phyloP scores from a whole-genome alignment of 208 protist species.

The Trypanosoma cruzi region DNA sequence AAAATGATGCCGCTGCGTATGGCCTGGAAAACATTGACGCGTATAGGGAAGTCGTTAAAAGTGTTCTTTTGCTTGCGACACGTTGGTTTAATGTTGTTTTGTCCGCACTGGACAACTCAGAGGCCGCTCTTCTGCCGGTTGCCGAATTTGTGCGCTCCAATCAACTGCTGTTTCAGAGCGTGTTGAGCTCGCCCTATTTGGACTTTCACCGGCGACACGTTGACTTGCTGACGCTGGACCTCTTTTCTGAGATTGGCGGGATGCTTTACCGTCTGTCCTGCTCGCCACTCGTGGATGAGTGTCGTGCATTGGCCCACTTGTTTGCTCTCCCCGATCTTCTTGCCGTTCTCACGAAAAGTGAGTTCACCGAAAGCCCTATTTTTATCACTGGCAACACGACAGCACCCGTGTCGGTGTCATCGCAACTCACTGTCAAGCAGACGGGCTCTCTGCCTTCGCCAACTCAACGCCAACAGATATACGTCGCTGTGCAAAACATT shows the following conservation, averaged over 20 bases:
- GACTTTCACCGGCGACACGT: conserved; percentile 21
- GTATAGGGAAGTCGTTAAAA: conserved; percentile 67
- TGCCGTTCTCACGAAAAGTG: conserved; percentile 32
- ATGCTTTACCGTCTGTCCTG: conserved; percentile 55
- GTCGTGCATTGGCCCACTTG: conserved; percentile 46
- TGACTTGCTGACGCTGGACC: conserved; percentile 43
- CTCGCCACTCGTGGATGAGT: conserved; percentile 60
- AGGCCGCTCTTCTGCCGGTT: conserved; percentile 44
- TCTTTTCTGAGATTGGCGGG: conserved; percentile 60
- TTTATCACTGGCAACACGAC: conserved; percentile 4
- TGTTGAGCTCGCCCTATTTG: conserved; percentile 38
- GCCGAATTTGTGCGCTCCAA: conserved; percentile 62
- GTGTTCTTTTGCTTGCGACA: conserved; percentile 48
- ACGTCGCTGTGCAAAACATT: conserved; percentile 60
- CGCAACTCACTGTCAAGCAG: neutral
- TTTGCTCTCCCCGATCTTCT: conserved; percentile 70
- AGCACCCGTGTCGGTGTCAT: neutral
- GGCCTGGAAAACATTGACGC: conserved; percentile 41
- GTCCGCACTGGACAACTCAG: conserved; percentile 49
- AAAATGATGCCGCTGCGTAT: conserved; percentile 14
- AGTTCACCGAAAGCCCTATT: conserved; percentile 35
- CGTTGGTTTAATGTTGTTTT: conserved; percentile 75
- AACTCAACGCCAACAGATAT: conserved; percentile 43
- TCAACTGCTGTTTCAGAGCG: conserved; percentile 63
- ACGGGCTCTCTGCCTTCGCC: conserved; percentile 25